A percentile compares a stretch with the other conserved stretches of the same genome.
Conservation (phyloP, 805 yeast species). For the Kodamaea neixiangensis region DNA sequence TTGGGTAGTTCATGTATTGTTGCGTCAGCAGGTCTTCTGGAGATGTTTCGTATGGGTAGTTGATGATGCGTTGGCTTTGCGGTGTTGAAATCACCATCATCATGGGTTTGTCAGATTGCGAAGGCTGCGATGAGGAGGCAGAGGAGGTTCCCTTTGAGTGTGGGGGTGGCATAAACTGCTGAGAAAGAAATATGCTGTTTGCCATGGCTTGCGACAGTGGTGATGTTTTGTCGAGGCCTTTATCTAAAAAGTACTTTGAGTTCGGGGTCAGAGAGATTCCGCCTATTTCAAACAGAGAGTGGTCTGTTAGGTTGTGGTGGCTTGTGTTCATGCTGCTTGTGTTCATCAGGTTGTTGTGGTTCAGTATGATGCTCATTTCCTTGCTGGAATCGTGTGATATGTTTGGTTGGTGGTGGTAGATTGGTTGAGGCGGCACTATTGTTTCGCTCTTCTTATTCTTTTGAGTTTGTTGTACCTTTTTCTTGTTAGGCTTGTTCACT, state of each 20-base stretch:
- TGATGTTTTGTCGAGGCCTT: slow-evolving; percentile 38
- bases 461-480: slow-evolving; percentile 4
- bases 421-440: neutral
- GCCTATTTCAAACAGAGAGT: slow-evolving; percentile 40
- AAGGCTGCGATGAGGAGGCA: slow-evolving; percentile 13
- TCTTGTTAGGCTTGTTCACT: slow-evolving; percentile 15
- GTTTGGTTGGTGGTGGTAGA: slow-evolving; percentile 12
- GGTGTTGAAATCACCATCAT: slow-evolving; percentile 49
- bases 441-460: neutral
- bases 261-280: slow-evolving; percentile 43
- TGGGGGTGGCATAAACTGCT: slow-evolving; percentile 15
- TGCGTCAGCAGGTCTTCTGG: slow-evolving; percentile 6
- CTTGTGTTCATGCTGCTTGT: slow-evolving; percentile 32
- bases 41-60: slow-evolving; percentile 25
- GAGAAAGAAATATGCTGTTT: slow-evolving; percentile 7
- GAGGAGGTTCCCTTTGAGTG: slow-evolving; percentile 20
- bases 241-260: slow-evolving; percentile 40
- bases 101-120: slow-evolving; percentile 8
- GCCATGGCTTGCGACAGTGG: slow-evolving; percentile 20
- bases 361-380: neutral
- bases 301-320: slow-evolving; percentile 40
- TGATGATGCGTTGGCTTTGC: slow-evolving; percentile 33
- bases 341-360: slow-evolving; percentile 11
- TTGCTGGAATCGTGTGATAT: neutral
- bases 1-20: slow-evolving; percentile 4